Evolutionary conservation across 306 rosid genomes (phyloP), one percentile per base, ranked within the genome.

Genomic region (Vachellia collinsii): DNA sequence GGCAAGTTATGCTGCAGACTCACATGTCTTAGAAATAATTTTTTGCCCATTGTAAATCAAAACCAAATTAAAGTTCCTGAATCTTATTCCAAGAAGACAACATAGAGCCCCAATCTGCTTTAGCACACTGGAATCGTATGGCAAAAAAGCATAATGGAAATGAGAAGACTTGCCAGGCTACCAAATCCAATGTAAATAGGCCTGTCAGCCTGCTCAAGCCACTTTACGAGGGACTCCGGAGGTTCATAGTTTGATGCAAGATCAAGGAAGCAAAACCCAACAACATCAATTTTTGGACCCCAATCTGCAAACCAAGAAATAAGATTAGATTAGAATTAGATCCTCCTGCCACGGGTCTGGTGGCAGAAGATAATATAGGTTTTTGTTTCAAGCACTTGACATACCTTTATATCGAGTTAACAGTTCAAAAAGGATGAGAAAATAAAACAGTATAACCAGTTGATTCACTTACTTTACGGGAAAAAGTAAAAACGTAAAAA

Each of bases 191-290:
- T 85, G 76, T 96, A 96, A 81, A 96, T 86, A 70, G 99, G 99
- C 80, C 79, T 80, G 79, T 96, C 98, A 83, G 97, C 99, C 64
- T 85, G 91, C 81, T 89, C 82, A 53, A 96, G 98, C 99, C 99
- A 96, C 81, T 90, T 90, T 72, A 89, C 84, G 34, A 96, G 97
- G 25, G 84, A 16, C 77, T 90, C 94, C 0, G 98, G 98, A 80
- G 99, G 98, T 86, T 92, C 91, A 81, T 85, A 96, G 86, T 92
- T 96, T 77, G 97, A 93, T 47, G 98, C 99, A 82, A 96, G 98
- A 89, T 96, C 99, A 80, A 96, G 99, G 91, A 96, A 96, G 91
- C 99, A 93, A 89, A 96, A 96, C 71, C 99, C 99, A 39, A 96
- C 99, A 68, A 93, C 97, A 81, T 96, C 99, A 73, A 93, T 86